Evolutionary conservation across 805 yeast species (phyloP), one percentile per base, ranked within the genome.

Genomic region (Saccharomycopsis babjevae): DNA sequence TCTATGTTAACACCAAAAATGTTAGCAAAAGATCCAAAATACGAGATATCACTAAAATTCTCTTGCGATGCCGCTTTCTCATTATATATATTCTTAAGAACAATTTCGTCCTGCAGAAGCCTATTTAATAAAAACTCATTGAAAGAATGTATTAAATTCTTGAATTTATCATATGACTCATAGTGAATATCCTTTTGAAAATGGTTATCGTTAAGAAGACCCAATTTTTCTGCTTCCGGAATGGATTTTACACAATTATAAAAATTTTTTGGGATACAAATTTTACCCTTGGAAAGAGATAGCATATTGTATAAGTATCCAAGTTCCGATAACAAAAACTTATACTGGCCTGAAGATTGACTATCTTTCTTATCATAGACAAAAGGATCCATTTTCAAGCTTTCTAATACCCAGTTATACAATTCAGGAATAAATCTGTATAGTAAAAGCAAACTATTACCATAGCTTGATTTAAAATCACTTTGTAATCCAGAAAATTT

Each of bases 221-320:
- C 85, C 36, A 80, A 69, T 3, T 75, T 74, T 20, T 73, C 68
- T 0, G 89, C 88, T 38, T 81, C 82, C 0, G 79, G 77, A 6
- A 77, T 70, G 0, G 78, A 70, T 10, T 77, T 74, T 46, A 87
- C 68, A 3, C 82, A 70, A 40, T 77, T 74, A 65, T 84, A 86
- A 68, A 93, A 90, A 69, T 94, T 94, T 1, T 91, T 77, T 0
- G 97, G 86, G 46, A 89, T 82, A 67, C 93, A 90, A 66, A 88
- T 89, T 43, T 81, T 80, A 0, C 96, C 94, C 15, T 79, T 73
- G 0, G 97, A 90, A 70, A 89, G 88, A 50, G 79, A 79, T 73
- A 93, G 79, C 99, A 94, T 93, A 68, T 96, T 98, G 72, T 83
- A 89, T 15, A 96, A 74, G 65, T 90, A 89, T 0, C 97, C 99